Conservation (phyloP, 495 filamentous ascomycete genomes). For the Aspergillus diversus region DNA sequence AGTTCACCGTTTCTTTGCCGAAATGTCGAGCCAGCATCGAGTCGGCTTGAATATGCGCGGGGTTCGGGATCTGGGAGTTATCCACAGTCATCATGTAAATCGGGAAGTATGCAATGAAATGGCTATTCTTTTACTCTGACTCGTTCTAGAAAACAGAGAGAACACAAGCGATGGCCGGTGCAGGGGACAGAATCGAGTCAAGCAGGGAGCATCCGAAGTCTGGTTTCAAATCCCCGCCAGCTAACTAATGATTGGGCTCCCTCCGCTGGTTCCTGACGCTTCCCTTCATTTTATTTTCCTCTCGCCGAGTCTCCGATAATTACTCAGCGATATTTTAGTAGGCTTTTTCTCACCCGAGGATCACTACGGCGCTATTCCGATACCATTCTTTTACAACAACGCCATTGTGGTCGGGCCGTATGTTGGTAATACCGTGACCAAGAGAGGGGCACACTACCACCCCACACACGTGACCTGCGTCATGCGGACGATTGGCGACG, state of each 20-base stretch:
- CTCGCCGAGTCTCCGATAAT: background rate
- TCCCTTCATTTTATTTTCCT: background rate
- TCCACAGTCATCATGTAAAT: constrained; percentile 6
- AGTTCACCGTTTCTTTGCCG: constrained; percentile 89
- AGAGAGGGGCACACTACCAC: constrained; percentile 34
- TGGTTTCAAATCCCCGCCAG: no score
- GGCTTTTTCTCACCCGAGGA: background rate
- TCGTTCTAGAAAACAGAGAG: background rate
- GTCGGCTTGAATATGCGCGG: constrained; percentile 67
- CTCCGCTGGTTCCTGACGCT: background rate
- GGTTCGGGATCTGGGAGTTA: constrained; percentile 51
- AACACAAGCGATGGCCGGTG: background rate
- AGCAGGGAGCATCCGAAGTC: no score
- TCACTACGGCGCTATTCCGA: background rate
- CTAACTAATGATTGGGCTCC: no score
- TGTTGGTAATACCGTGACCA: constrained; percentile 26
- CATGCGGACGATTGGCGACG: constrained; percentile 18
- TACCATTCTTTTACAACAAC: background rate
- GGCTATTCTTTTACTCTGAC: no score
- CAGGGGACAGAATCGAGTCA: no score
- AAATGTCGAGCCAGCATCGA: constrained; percentile 87
- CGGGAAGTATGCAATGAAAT: background rate
- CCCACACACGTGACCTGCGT: constrained; percentile 48
- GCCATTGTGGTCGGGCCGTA: background rate
- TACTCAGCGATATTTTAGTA: background rate